Evolutionary conservation across 2,329 filamentous ascomycete species (phyloP).

Genomic region (Apiospora saccharicola): DNA sequence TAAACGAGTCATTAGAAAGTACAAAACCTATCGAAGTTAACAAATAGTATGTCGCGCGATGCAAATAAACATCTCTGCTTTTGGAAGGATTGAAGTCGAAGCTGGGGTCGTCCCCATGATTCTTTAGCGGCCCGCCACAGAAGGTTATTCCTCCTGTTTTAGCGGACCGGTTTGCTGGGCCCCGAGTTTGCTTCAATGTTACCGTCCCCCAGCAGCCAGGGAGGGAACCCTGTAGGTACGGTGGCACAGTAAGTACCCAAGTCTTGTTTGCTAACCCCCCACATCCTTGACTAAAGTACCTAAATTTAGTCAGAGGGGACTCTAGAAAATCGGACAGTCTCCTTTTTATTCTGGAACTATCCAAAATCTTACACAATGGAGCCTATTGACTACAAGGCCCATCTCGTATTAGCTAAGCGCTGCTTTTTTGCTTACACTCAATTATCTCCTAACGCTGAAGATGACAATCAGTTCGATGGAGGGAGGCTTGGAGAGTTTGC

Average conservation of each 20-base stretch:
- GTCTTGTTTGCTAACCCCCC: not conserved
- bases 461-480: not conserved
- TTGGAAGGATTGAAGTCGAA: not conserved
- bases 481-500: not conserved
- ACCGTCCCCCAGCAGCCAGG: too few species aligned
- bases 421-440: too few species aligned
- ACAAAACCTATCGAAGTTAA: not conserved
- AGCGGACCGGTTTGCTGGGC: not conserved
- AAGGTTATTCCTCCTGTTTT: not conserved
- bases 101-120: not conserved
- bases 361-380: not conserved
- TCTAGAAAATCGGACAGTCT: not conserved
- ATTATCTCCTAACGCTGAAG: not conserved
- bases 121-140: not conserved
- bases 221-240: not conserved
- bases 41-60: too few species aligned
- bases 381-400: not conserved
- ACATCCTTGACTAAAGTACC: not conserved
- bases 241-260: not conserved
- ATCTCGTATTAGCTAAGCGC: not conserved
- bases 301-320: not conserved
- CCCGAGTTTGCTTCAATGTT: not conserved
- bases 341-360: not conserved
- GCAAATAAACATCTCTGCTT: too few species aligned
- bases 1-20: not conserved